Evolutionary conservation across 352 stramenopile genomes (phyloP).

Genomic region (Elongisporangium undulatum): DNA sequence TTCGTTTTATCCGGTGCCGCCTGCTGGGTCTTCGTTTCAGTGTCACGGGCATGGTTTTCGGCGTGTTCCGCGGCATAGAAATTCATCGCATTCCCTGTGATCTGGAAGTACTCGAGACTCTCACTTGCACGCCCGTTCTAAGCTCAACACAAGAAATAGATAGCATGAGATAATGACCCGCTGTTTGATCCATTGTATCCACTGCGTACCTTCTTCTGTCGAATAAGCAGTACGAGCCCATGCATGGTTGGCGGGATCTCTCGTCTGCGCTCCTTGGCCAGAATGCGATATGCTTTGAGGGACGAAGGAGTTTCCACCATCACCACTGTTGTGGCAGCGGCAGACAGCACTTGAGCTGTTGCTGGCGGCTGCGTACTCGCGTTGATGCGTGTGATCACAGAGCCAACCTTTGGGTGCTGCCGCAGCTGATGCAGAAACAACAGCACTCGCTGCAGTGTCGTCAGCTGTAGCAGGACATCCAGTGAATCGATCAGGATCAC

Average conservation of each 20-base stretch:
- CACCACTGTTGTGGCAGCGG: slow-evolving; percentile 40
- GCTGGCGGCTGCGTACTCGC: slow-evolving; percentile 16
- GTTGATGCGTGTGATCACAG: slow-evolving; percentile 45
- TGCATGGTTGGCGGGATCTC: slow-evolving; percentile 58
- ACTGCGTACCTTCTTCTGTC: slow-evolving; percentile 57
- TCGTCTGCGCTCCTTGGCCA: slow-evolving; percentile 53
- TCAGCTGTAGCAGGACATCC: slow-evolving; percentile 51
- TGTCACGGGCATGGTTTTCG: slow-evolving; percentile 1
- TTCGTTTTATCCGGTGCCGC: background rate
- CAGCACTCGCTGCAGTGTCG: slow-evolving; percentile 34
- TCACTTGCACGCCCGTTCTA: slow-evolving; percentile 66
- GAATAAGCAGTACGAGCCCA: slow-evolving; percentile 49
- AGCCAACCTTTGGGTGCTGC: slow-evolving; percentile 24
- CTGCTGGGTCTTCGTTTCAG: background rate
- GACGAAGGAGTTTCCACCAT: slow-evolving; percentile 56
- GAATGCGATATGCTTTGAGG: slow-evolving; percentile 44
- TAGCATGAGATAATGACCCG: slow-evolving; percentile 4
- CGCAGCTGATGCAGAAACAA: slow-evolving; percentile 36
- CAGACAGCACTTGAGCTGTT: slow-evolving; percentile 20
- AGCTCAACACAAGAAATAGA: slow-evolving; percentile 1
- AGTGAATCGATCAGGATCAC: slow-evolving; percentile 66
- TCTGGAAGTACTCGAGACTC: slow-evolving; percentile 61
- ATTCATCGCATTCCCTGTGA: slow-evolving; percentile 13
- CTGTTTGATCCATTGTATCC: background rate
- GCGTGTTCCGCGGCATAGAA: slow-evolving; percentile 16